A percentile compares a stretch with the other conserved stretches of the same genome.
These are phyloP conservation scores for Psidium friedrichsthalianum DNA, from an alignment of 345 rosid species.

Conservation along the genomic window DNA sequence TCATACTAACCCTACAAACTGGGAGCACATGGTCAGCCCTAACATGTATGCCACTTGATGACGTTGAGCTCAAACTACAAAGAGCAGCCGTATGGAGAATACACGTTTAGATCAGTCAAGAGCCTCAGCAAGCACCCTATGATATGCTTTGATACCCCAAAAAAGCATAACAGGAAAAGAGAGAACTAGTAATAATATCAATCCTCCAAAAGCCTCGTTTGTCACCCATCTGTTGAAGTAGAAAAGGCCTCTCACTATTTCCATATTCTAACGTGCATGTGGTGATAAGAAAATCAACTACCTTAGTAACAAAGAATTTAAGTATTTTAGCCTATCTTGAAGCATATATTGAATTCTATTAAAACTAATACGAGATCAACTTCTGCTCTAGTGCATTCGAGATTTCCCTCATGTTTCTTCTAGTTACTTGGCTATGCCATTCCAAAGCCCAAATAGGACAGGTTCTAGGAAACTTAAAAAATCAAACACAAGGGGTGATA, in stretches of 20 bases:
- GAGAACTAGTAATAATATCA: background rate
- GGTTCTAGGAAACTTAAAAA: background rate
- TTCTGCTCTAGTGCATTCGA: background rate
- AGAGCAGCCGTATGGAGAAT: background rate
- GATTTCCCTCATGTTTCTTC: background rate
- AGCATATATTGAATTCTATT: background rate
- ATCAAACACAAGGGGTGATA: background rate
- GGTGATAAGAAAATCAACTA: background rate
- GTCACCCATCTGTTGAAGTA: background rate
- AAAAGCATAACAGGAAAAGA: background rate
- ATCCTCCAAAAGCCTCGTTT: background rate
- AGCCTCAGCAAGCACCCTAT: background rate
- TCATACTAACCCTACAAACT: background rate
- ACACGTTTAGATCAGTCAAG: background rate
- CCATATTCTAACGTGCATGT: background rate
- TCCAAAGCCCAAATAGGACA: background rate
- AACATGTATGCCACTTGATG: background rate
- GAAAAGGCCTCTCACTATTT: background rate
- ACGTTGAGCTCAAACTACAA: background rate
- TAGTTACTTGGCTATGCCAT: background rate
- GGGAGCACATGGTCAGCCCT: background rate
- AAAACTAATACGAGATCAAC: background rate
- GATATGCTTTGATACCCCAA: background rate
- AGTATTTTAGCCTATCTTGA: background rate
- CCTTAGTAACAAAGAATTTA: background rate